Evolutionary conservation across 768 basidiomycete genomes (phyloP).

Genomic region (Suillus brevipes): DNA sequence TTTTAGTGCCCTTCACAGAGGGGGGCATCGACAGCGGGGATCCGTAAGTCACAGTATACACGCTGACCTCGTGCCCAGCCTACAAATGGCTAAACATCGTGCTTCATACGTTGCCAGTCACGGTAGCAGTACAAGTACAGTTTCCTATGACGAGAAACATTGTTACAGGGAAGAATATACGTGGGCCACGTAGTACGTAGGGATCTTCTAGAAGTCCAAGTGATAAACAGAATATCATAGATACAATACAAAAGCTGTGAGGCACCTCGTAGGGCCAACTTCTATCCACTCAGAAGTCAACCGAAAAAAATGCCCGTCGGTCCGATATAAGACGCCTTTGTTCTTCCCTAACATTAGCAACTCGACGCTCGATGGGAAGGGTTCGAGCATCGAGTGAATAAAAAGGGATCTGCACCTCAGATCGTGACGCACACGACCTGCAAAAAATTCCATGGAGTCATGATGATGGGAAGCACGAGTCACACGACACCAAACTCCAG

Average conservation of each 20-base stretch:
- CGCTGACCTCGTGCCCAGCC: not conserved
- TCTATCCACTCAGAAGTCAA: slow-evolving; percentile 37
- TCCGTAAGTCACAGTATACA: not conserved
- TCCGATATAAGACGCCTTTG: slow-evolving; percentile 11
- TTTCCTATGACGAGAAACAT: not conserved
- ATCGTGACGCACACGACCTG: not conserved
- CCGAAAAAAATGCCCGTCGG: slow-evolving; percentile 57
- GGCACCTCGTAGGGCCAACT: slow-evolving; percentile 66
- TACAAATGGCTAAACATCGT: not conserved
- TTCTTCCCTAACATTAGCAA: slow-evolving; percentile 55
- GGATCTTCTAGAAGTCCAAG: not conserved
- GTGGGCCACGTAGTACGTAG: not conserved
- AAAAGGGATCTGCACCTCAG: slow-evolving; percentile 25
- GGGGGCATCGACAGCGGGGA: not conserved
- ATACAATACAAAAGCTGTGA: slow-evolving; percentile 37
- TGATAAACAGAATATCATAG: not conserved
- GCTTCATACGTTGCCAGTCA: not conserved
- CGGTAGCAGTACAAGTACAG: not conserved
- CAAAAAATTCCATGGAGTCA: not conserved
- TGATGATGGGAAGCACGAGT: not conserved
- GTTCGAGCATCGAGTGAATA: slow-evolving; percentile 51
- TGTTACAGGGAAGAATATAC: not conserved
- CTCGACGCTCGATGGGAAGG: slow-evolving; percentile 44
- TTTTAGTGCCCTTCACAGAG: no score
- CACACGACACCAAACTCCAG: not conserved